phyloP scores from a whole-genome alignment of 352 stramenopile genomes.

The Globisporangium nunn region DNA sequence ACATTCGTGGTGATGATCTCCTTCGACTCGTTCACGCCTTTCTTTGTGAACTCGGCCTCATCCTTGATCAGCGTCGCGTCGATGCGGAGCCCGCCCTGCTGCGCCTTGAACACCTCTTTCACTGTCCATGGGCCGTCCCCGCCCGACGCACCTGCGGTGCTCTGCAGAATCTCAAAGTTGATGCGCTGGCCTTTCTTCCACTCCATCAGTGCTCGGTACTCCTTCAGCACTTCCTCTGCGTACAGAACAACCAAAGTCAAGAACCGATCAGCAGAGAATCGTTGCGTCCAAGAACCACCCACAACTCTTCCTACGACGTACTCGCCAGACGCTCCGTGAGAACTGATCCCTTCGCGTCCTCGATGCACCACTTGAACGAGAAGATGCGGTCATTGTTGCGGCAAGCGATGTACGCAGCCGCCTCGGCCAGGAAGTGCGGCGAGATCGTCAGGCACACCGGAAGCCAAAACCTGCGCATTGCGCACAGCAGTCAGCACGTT shows the following conservation, averaged over 20 bases:
- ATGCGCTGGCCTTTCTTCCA: slow-evolving; percentile 64
- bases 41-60: slow-evolving; percentile 61
- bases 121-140: slow-evolving; percentile 24
- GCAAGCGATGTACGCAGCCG: slow-evolving; percentile 69
- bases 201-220: slow-evolving; percentile 43
- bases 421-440: slow-evolving; percentile 55
- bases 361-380: slow-evolving; percentile 70
- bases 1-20: slow-evolving; percentile 30
- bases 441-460: slow-evolving; percentile 49
- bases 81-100: slow-evolving; percentile 57
- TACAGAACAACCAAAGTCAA: not conserved
- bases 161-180: slow-evolving; percentile 50
- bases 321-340: slow-evolving; percentile 66
- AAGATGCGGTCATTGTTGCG: slow-evolving; percentile 73
- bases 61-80: slow-evolving; percentile 49
- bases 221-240: slow-evolving; percentile 54
- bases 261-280: not conserved
- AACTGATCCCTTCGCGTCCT: slow-evolving; percentile 33
- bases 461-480: slow-evolving; percentile 47
- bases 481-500: not conserved
- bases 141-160: slow-evolving; percentile 19
- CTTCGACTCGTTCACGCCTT: slow-evolving; percentile 56
- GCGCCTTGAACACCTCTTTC: slow-evolving; percentile 41
- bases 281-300: not conserved
- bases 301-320: slow-evolving; percentile 19